Conservation (phyloP, 768 basidiomycete genomes). For the Fibroporia radiculosa region DNA sequence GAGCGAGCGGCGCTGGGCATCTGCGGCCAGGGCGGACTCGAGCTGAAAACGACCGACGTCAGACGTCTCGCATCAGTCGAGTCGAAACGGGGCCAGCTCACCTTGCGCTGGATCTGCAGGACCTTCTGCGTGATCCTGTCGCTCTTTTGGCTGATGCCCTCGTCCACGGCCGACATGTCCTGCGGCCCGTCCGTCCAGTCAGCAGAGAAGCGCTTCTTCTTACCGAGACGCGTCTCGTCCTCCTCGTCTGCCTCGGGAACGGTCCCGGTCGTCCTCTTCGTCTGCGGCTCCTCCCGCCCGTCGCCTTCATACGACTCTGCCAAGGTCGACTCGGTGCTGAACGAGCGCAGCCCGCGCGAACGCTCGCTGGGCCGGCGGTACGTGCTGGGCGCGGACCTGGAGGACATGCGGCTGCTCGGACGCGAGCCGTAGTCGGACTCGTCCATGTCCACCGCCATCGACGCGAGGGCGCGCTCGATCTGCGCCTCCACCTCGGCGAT, state of each 20-base stretch:
- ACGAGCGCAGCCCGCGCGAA: constrained; percentile 50
- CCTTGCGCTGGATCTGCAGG: constrained; percentile 86
- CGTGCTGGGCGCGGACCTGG: constrained; percentile 44
- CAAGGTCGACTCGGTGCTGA: constrained; percentile 75
- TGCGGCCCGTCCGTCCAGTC: constrained; percentile 55
- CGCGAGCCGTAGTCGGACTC: constrained; percentile 75
- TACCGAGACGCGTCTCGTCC: constrained; percentile 32
- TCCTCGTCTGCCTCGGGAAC: constrained; percentile 55
- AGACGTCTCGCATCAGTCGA: too few relatives aligned
- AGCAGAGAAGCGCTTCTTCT: constrained; percentile 77
- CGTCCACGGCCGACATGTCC: constrained; percentile 83
- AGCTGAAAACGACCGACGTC: constrained; percentile 55
- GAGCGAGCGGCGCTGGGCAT: constrained; percentile 38
- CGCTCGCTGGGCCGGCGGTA: constrained; percentile 46
- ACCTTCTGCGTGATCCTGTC: constrained; percentile 88
- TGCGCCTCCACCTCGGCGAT: constrained; percentile 91
- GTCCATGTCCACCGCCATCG: constrained; percentile 75
- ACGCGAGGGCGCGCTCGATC: constrained; percentile 78
- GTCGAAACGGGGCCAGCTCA: constrained; percentile 30
- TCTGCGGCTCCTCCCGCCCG: constrained; percentile 25
- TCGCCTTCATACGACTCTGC: constrained; percentile 55
- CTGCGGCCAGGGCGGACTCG: constrained; percentile 63
- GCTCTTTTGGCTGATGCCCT: constrained; percentile 75
- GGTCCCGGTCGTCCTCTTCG: constrained; percentile 41
- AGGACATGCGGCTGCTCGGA: constrained; percentile 61